Conservation (phyloP, 306 rosid species). For the Sicyos edulis region DNA sequence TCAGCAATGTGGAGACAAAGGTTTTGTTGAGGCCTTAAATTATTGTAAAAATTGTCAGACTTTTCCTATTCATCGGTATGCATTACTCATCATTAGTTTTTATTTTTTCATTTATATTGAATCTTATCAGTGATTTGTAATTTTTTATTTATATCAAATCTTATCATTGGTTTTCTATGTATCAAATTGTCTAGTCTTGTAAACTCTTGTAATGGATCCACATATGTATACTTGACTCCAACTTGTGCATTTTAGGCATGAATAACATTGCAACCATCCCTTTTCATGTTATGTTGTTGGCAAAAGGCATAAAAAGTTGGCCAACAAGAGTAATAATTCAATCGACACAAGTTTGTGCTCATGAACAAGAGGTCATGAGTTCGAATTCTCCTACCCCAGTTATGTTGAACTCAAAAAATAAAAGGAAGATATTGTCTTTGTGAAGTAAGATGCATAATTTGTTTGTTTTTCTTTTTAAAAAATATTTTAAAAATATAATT, state of each 20-base stretch:
- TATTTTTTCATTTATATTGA: background rate
- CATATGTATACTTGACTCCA: background rate
- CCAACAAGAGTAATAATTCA: no score
- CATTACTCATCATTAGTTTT: background rate
- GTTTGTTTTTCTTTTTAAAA: background rate
- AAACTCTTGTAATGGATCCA: background rate
- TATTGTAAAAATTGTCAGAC: constrained; percentile 24
- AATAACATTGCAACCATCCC: background rate
- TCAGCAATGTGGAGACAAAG: constrained; percentile 31
- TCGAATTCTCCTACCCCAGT: no score
- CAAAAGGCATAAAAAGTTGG: background rate
- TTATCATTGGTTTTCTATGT: background rate
- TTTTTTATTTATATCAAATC: no score
- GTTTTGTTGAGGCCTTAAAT: constrained; percentile 25
- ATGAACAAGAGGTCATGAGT: no score
- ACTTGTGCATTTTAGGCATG: background rate
- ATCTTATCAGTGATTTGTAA: background rate
- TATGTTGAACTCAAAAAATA: no score
- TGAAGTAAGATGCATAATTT: background rate
- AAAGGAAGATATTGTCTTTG: background rate
- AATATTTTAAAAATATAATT: background rate
- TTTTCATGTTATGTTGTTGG: background rate
- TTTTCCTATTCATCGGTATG: constrained; percentile 33
- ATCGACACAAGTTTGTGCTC: no score
- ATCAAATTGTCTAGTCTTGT: background rate